Evolutionary conservation across 2,329 filamentous ascomycete genomes (phyloP).

Genomic region (Lasiodiplodia gonubiensis): DNA sequence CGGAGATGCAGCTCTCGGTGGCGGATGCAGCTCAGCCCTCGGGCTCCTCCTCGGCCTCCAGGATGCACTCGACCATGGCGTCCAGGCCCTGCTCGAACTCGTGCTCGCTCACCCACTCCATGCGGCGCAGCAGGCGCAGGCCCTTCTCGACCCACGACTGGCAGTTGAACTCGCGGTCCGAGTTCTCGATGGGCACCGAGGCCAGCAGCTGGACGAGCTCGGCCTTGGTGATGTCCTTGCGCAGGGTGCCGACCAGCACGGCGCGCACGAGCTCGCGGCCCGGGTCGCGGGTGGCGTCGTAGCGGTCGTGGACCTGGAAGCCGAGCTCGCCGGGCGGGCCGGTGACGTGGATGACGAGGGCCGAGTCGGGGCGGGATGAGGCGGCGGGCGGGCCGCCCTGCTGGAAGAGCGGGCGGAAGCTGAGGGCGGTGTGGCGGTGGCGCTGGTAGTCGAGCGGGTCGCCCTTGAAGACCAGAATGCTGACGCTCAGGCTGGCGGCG

Average conservation of each 20-base stretch:
- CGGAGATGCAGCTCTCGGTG: no score
- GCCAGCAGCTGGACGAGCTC: constrained; percentile 16
- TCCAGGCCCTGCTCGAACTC: constrained; percentile 25
- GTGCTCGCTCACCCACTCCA: constrained; percentile 18
- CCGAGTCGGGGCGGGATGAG: not conserved
- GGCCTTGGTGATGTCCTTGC: constrained; percentile 16
- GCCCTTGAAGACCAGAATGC: constrained; percentile 25
- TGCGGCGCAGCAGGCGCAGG: constrained; percentile 6
- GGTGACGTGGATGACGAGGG: constrained; percentile 20
- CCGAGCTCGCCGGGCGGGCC: constrained; percentile 15
- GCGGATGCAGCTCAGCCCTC: not conserved
- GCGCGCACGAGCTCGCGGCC: constrained; percentile 4
- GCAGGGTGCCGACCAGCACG: constrained; percentile 21
- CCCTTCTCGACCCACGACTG: constrained; percentile 24
- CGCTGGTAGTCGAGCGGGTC: constrained; percentile 25
- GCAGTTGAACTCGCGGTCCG: constrained; percentile 26
- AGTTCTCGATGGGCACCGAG: constrained; percentile 12
- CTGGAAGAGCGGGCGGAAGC: constrained; percentile 19
- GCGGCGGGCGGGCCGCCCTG: not conserved
- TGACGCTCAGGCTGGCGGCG: constrained; percentile 2
- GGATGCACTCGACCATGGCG: constrained; percentile 18
- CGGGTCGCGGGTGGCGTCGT: constrained; percentile 19
- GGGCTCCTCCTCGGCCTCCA: constrained; percentile 25
- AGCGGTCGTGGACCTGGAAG: constrained; percentile 14
- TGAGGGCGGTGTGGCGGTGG: constrained; percentile 24